Percentiles rank a stretch among this genome's conserved stretches.
Conservation (phyloP, 495 filamentous ascomycete genomes). For the Penicillium waksmanii region DNA sequence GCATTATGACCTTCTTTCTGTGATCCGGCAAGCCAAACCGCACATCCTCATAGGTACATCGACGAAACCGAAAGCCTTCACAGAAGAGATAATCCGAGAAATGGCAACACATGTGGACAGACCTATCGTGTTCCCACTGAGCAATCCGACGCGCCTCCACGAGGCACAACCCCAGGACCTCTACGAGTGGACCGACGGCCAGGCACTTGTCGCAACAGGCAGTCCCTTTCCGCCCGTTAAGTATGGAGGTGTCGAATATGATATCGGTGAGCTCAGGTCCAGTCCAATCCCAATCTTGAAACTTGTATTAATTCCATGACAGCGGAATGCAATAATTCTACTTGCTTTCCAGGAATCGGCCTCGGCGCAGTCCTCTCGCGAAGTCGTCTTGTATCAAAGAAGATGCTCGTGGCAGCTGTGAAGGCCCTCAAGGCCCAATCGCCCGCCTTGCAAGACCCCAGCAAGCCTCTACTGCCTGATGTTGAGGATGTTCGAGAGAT, state of each 20-base stretch:
- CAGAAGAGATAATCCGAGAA: slow-evolving; percentile 69
- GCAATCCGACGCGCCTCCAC: slow-evolving; percentile 84
- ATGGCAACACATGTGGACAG: slow-evolving; percentile 80
- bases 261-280: slow-evolving; percentile 46
- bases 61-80: slow-evolving; percentile 80
- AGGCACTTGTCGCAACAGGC: slow-evolving; percentile 82
- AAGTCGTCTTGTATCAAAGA: slow-evolving; percentile 64
- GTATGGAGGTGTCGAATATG: slow-evolving; percentile 63
- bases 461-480: slow-evolving; percentile 70
- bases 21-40: slow-evolving; percentile 74
- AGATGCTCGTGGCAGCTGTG: slow-evolving; percentile 81
- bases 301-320: slow-evolving; percentile 24
- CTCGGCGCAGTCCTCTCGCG: slow-evolving; percentile 75
- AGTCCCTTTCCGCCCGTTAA: slow-evolving; percentile 81
- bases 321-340: slow-evolving; percentile 87
- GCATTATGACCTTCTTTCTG: slow-evolving; percentile 59
- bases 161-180: slow-evolving; percentile 83
- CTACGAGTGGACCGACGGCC: slow-evolving; percentile 75
- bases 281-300: background rate
- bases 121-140: slow-evolving; percentile 83
- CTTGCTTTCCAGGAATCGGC: slow-evolving; percentile 85
- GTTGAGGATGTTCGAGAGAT: slow-evolving; percentile 75
- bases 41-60: slow-evolving; percentile 85
- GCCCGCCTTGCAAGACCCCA: slow-evolving; percentile 65
- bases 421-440: slow-evolving; percentile 71